A percentile compares a stretch with the other conserved stretches of the same genome.
Conservation (phyloP, 2,329 filamentous ascomycete genomes). For the Plenodomus tracheiphilus region DNA sequence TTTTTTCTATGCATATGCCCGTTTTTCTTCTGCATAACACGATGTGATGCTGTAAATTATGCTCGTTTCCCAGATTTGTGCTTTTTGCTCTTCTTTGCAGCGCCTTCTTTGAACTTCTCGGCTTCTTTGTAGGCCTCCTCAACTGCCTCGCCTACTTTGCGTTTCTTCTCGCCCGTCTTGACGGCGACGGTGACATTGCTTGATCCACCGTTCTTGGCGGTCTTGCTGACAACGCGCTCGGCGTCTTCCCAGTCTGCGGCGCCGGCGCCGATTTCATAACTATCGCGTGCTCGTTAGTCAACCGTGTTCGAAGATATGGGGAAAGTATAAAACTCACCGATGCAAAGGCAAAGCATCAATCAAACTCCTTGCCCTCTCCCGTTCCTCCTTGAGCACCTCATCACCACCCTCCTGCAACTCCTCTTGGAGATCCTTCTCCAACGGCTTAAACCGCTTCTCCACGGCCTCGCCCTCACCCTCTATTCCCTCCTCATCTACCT, state of each 20-base stretch:
- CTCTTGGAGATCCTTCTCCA: constrained; percentile 73
- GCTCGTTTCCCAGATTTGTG: constrained; percentile 37
- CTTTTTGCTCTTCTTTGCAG: constrained; percentile 41
- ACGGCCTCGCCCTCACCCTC: constrained; percentile 63
- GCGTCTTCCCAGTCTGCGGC: constrained; percentile 60
- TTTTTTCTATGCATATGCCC: too few species aligned
- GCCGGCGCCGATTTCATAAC: constrained; percentile 53
- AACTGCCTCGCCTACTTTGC: constrained; percentile 67
- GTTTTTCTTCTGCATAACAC: too few species aligned
- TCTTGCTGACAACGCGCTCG: constrained; percentile 70
- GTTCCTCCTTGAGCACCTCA: constrained; percentile 68
- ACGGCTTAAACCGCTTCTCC: constrained; percentile 65
- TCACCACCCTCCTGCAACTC: constrained; percentile 84
- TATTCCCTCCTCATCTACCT: constrained; percentile 50
- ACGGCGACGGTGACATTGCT: constrained; percentile 73
- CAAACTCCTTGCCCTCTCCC: constrained; percentile 80
- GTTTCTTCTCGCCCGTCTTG: constrained; percentile 74
- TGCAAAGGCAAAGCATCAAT: constrained; percentile 91
- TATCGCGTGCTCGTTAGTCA: constrained; percentile 17
- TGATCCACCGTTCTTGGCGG: constrained; percentile 54
- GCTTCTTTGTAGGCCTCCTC: constrained; percentile 51
- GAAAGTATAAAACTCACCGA: constrained; percentile 62
- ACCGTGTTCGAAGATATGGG: too few species aligned
- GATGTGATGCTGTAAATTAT: too few species aligned
- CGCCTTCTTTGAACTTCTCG: constrained; percentile 39